Percentiles rank a stretch among this genome's conserved stretches.
Conservation (phyloP, 352 stramenopile genomes). For the Phytophthora agathidicida region DNA sequence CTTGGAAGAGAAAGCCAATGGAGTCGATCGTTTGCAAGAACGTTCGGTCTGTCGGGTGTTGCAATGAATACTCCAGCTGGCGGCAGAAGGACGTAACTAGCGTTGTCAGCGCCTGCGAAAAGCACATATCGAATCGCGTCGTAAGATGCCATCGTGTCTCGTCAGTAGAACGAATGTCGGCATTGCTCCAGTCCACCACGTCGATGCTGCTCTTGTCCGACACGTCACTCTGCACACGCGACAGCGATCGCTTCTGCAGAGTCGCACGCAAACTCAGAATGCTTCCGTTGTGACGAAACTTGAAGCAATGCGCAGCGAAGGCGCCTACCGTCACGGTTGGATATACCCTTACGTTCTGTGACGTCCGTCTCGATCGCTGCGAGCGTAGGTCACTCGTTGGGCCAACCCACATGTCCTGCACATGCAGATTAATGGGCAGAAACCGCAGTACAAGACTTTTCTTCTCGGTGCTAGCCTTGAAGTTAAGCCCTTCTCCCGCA, state of each 20-base stretch:
- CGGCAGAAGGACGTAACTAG: slow-evolving; percentile 78
- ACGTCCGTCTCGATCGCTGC: slow-evolving; percentile 65
- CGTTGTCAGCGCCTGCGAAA: slow-evolving; percentile 79
- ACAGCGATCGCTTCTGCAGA: slow-evolving; percentile 64
- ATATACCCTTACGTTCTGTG: slow-evolving; percentile 66
- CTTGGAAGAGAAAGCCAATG: slow-evolving; percentile 83
- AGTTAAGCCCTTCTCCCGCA: slow-evolving; percentile 73
- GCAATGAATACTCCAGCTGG: slow-evolving; percentile 69
- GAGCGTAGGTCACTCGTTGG: slow-evolving; percentile 70
- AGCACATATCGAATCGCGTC: slow-evolving; percentile 79
- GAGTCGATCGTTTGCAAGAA: slow-evolving; percentile 71
- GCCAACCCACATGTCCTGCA: slow-evolving; percentile 88
- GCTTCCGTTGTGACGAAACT: slow-evolving; percentile 79
- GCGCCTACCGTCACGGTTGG: slow-evolving; percentile 77
- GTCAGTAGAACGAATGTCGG: slow-evolving; percentile 50
- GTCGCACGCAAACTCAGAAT: slow-evolving; percentile 69
- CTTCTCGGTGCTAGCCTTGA: slow-evolving; percentile 87
- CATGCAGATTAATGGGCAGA: slow-evolving; percentile 82
- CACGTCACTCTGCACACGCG: slow-evolving; percentile 51
- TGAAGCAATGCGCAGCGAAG: slow-evolving; percentile 83
- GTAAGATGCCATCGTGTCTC: slow-evolving; percentile 82
- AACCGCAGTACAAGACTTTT: slow-evolving; percentile 78
- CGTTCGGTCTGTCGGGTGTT: slow-evolving; percentile 57
- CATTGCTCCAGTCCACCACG: slow-evolving; percentile 62
- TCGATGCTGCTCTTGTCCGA: slow-evolving; percentile 37